Percentiles rank a stretch among this genome's conserved stretches.
phyloP scores from a whole-genome alignment of 768 basidiomycete species.

The Terana coerulea region DNA sequence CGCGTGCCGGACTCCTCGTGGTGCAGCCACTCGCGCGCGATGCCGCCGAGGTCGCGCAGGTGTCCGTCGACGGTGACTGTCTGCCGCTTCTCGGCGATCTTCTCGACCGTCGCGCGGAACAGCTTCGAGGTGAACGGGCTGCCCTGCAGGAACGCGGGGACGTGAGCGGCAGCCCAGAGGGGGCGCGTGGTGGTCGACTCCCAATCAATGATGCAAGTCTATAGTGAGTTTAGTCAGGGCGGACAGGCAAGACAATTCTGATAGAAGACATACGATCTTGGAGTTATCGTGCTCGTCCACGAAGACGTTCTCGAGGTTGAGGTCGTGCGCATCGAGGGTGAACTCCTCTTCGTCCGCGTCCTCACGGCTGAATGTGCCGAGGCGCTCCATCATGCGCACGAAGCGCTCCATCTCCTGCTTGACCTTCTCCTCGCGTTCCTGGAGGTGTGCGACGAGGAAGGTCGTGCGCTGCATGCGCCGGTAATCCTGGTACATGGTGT shows the following conservation, averaged over 20 bases:
- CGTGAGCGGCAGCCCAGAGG: constrained; percentile 80
- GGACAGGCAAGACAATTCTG: constrained; percentile 7
- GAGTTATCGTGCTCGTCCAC: constrained; percentile 67
- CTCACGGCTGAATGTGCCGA: constrained; percentile 32
- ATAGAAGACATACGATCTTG: constrained; percentile 53
- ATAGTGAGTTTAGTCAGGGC: constrained; percentile 8
- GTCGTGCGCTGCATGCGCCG: constrained; percentile 76
- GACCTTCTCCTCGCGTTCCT: constrained; percentile 58
- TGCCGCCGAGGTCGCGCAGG: constrained; percentile 34
- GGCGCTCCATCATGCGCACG: constrained; percentile 61
- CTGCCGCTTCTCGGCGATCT: constrained; percentile 34
- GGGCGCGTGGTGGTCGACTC: constrained; percentile 87
- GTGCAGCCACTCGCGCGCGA: constrained; percentile 70
- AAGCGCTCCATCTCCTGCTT: constrained; percentile 70
- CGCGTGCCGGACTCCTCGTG: constrained; percentile 64
- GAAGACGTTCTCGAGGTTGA: constrained; percentile 83
- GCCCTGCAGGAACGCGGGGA: constrained; percentile 76
- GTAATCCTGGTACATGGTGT: constrained; percentile 80
- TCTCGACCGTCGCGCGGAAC: constrained; percentile 61
- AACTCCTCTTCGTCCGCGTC: constrained; percentile 53
- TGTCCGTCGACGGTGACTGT: constrained; percentile 18
- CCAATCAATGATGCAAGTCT: constrained; percentile 91
- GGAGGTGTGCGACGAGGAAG: constrained; percentile 70
- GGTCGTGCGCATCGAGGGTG: constrained; percentile 79
- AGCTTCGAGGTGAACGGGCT: constrained; percentile 70